Evolutionary conservation across 2,329 filamentous ascomycete genomes (phyloP).

Genomic region (Aphanoascus verrucosus): DNA sequence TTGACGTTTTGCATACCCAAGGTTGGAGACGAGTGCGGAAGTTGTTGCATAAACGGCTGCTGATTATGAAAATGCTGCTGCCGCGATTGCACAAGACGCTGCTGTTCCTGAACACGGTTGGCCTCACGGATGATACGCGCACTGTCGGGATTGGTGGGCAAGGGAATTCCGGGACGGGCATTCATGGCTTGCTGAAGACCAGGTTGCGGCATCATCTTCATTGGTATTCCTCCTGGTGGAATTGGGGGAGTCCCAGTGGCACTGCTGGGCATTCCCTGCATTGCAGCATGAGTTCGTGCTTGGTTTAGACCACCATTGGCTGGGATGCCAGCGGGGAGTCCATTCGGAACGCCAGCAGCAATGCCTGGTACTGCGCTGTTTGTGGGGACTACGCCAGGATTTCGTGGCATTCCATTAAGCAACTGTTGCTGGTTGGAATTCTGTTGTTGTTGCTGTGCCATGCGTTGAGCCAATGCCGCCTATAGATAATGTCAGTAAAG

Average conservation of each 20-base stretch:
- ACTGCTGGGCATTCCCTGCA: slow-evolving; percentile 35
- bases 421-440: slow-evolving; percentile 4
- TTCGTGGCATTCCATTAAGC: slow-evolving; percentile 19
- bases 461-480: slow-evolving; percentile 36
- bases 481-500: slow-evolving; percentile 18
- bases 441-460: slow-evolving; percentile 14
- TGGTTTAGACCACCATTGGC: slow-evolving; percentile 26
- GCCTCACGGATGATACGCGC: slow-evolving; percentile 40
- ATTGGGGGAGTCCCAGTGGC: slow-evolving; percentile 40
- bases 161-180: slow-evolving; percentile 31
- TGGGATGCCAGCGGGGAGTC: slow-evolving; percentile 19
- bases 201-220: slow-evolving; percentile 46
- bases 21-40: slow-evolving; percentile 38
- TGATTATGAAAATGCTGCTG: slow-evolving; percentile 34
- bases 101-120: slow-evolving; percentile 40
- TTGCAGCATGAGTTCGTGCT: slow-evolving; percentile 28
- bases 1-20: slow-evolving; percentile 35
- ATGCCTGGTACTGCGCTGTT: slow-evolving; percentile 6
- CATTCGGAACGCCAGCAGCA: slow-evolving; percentile 4
- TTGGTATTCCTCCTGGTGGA: slow-evolving; percentile 47
- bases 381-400: slow-evolving; percentile 39
- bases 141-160: slow-evolving; percentile 47
- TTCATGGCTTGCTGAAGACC: slow-evolving; percentile 45
- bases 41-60: slow-evolving; percentile 33
- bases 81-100: slow-evolving; percentile 51